phyloP scores from a whole-genome alignment of 192 early-diverging fungal genomes.

The Podila minutissima region DNA sequence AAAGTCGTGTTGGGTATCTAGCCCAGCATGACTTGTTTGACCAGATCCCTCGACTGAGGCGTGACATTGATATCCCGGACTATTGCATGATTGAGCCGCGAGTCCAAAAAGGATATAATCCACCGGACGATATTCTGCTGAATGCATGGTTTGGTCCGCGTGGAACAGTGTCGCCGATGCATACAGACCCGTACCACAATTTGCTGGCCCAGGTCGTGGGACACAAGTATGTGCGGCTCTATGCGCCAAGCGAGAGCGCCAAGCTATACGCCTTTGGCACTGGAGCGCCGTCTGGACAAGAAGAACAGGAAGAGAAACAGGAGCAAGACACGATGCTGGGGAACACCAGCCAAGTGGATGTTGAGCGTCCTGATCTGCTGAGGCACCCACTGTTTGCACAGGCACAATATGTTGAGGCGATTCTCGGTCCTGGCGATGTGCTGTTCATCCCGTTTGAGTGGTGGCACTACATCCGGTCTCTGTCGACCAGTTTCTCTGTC shows the following conservation, averaged over 20 bases:
- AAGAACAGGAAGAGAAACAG: neutral
- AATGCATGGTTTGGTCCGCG: constrained; percentile 88
- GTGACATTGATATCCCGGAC: constrained; percentile 81
- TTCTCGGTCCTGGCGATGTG: constrained; percentile 80
- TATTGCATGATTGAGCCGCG: constrained; percentile 71
- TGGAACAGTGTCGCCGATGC: constrained; percentile 86
- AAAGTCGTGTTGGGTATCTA: constrained; percentile 66
- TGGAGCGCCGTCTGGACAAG: neutral
- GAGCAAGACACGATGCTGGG: constrained; percentile 53
- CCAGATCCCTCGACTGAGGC: constrained; percentile 74
- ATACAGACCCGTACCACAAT: constrained; percentile 85
- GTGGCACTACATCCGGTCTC: constrained; percentile 91
- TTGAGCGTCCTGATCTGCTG: constrained; percentile 66
- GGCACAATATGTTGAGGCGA: constrained; percentile 72
- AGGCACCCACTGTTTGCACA: constrained; percentile 65
- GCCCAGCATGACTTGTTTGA: constrained; percentile 89
- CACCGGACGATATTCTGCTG: constrained; percentile 58
- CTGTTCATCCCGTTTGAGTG: constrained; percentile 91
- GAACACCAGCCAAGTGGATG: constrained; percentile 85
- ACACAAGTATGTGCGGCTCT: constrained; percentile 79
- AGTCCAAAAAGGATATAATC: constrained; percentile 35
- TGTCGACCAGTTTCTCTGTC: constrained; percentile 82
- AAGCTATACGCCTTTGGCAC: constrained; percentile 71
- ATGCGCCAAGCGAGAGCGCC: constrained; percentile 66
- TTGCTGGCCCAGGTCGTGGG: constrained; percentile 88